These are phyloP conservation scores for Pseudogymnoascus sp. DNA, from an alignment of 2,329 filamentous ascomycete species.

Conservation along the genomic window DNA sequence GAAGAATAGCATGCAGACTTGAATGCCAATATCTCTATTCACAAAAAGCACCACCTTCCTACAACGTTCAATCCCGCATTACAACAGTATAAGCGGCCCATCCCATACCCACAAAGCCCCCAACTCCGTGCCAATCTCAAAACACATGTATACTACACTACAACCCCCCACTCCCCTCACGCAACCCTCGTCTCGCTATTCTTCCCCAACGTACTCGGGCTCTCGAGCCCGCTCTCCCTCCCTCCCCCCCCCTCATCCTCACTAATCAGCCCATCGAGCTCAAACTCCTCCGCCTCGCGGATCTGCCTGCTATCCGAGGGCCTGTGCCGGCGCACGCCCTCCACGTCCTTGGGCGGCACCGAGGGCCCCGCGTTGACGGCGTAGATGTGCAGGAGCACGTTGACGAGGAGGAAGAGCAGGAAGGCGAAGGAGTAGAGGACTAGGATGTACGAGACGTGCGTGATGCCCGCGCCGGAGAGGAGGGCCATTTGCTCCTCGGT, in stretches of 20 bases:
- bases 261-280: constrained; percentile 81
- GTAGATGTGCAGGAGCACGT: constrained; percentile 79
- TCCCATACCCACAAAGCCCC: neutral
- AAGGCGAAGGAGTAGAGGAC: constrained; percentile 88
- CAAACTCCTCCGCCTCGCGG: constrained; percentile 83
- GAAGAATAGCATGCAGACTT: neutral
- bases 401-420: constrained; percentile 81
- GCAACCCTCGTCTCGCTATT: constrained; percentile 30
- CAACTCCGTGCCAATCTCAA: neutral
- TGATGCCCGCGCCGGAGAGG: constrained; percentile 63
- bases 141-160: constrained; percentile 3
- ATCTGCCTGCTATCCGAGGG: constrained; percentile 47
- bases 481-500: constrained; percentile 93
- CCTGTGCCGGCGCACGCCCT: constrained; percentile 27
- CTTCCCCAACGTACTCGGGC: constrained; percentile 41
- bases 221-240: constrained; percentile 33
- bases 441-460: constrained; percentile 85
- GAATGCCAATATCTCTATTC: neutral
- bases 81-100: neutral
- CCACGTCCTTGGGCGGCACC: constrained; percentile 26
- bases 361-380: constrained; percentile 45
- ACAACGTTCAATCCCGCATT: neutral
- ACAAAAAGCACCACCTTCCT: neutral
- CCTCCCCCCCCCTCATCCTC: constrained; percentile 63
- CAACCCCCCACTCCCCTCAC: neutral